Conservation (phyloP, 129 eudicot species). For the Centrapalus pauciflorus region DNA sequence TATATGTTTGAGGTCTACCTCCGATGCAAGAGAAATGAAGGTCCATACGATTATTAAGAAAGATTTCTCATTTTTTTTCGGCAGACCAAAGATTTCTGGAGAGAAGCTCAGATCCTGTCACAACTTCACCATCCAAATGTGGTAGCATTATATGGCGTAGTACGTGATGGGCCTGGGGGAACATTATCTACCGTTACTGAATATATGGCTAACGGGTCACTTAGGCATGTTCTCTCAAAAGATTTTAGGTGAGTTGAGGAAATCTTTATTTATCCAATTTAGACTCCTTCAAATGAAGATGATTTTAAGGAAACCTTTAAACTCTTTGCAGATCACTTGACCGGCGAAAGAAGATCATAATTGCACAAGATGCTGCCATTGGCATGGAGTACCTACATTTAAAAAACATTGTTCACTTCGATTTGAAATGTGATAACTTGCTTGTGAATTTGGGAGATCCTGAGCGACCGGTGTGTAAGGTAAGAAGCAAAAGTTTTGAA, state of each 20-base stretch:
- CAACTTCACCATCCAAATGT: conserved; percentile 80
- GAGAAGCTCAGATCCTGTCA: conserved; percentile 74
- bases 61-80: not conserved
- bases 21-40: not conserved
- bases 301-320: not conserved
- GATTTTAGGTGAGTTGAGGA: conserved; percentile 35
- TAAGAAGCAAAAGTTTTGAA: conserved; percentile 17
- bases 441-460: conserved; percentile 84
- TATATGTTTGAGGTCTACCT: not conserved
- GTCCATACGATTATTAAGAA: not conserved
- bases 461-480: conserved; percentile 69
- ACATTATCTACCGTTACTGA: conserved; percentile 70
- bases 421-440: conserved; percentile 79
- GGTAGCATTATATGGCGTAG: conserved; percentile 76
- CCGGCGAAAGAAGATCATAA: conserved; percentile 49
- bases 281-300: not conserved
- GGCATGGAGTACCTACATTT: conserved; percentile 84
- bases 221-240: conserved; percentile 50
- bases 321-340: conserved; percentile 47
- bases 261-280: not conserved
- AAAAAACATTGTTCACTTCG: conserved; percentile 71
- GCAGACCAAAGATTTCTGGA: conserved; percentile 75
- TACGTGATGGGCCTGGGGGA: conserved; percentile 67
- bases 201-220: conserved; percentile 63
- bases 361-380: conserved; percentile 75